A percentile compares a stretch with the other conserved stretches of the same genome.
phyloP scores from a whole-genome alignment of 2,329 filamentous ascomycete genomes.

The Aureobasidium sp. region DNA sequence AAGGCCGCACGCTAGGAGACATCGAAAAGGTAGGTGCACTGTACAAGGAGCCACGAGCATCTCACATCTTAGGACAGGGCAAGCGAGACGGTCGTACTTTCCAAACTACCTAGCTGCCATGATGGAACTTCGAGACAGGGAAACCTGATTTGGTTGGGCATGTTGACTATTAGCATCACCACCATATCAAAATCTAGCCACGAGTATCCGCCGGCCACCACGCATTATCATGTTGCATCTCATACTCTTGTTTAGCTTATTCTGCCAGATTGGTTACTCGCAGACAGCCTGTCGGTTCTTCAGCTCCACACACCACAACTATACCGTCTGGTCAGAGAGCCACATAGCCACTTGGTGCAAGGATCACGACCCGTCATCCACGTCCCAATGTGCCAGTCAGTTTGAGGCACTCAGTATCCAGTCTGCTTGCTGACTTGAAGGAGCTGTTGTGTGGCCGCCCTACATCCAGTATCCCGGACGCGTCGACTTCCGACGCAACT shows the following conservation, averaged over 20 bases:
- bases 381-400: constrained; percentile 9
- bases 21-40: too few relatives aligned
- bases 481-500: not conserved
- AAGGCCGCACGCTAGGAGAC: too few relatives aligned
- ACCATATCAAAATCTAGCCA: not conserved
- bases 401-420: not conserved
- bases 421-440: not conserved
- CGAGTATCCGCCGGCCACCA: not conserved
- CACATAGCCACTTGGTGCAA: constrained; percentile 11
- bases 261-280: not conserved
- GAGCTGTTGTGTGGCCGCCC: constrained; percentile 2
- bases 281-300: constrained; percentile 5
- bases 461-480: not conserved
- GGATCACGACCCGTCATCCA: constrained; percentile 6
- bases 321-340: not conserved
- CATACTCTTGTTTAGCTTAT: not conserved
- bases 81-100: not conserved
- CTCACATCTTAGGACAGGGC: not conserved
- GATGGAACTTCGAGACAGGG: not conserved
- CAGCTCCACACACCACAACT: not conserved
- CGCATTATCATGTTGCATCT: constrained; percentile 4
- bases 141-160: not conserved
- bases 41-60: not conserved
- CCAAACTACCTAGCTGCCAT: not conserved
- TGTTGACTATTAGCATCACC: not conserved